Evolutionary conservation across 306 rosid genomes (phyloP).

Genomic region (Biancaea sappan): DNA sequence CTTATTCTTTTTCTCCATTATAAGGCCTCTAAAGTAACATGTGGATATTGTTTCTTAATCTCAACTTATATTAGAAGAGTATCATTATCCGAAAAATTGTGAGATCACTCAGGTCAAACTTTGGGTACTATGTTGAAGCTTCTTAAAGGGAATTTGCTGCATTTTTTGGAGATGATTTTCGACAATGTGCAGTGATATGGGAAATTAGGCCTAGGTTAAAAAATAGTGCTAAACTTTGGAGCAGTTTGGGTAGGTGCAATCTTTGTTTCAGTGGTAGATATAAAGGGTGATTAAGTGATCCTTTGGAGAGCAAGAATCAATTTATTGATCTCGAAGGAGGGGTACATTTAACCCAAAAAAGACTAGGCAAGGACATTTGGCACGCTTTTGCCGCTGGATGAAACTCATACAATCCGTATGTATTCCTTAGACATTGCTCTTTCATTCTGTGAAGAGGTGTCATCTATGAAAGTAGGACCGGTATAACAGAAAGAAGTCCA

Average conservation of each 20-base stretch:
- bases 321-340: constrained; percentile 51
- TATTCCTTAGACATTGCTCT: too few species aligned
- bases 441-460: too few species aligned
- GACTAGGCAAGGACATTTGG: constrained; percentile 73
- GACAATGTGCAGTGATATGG: constrained; percentile 39
- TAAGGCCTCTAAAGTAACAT: background rate
- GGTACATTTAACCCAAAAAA: constrained; percentile 60
- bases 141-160: constrained; percentile 51
- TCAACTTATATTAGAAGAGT: background rate
- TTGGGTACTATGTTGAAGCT: constrained; percentile 40
- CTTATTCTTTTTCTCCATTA: background rate
- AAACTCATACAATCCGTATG: too few species aligned
- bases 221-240: constrained; percentile 30
- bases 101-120: constrained; percentile 47
- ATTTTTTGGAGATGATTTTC: constrained; percentile 36
- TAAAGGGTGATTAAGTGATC: constrained; percentile 48
- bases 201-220: constrained; percentile 42
- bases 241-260: constrained; percentile 53
- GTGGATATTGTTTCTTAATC: background rate
- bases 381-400: constrained; percentile 17
- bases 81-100: background rate
- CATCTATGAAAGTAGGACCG: too few species aligned
- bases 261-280: constrained; percentile 58
- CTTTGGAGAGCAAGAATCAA: constrained; percentile 55
- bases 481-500: too few species aligned